phyloP scores from a whole-genome alignment of 140 eudicot species.

The Senecio squalidus region DNA sequence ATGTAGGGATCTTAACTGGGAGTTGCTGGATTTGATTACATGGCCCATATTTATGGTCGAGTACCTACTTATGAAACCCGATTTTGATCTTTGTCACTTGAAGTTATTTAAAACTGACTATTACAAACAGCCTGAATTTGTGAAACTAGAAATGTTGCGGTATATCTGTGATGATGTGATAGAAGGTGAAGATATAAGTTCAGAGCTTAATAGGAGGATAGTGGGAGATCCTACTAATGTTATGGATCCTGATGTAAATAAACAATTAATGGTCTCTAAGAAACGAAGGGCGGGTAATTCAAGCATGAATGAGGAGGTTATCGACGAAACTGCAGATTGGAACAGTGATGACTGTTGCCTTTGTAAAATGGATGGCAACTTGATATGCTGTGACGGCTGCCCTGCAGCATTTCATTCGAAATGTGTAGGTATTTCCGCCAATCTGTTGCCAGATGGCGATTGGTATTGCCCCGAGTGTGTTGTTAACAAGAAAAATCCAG shows the following conservation, averaged over 20 bases:
- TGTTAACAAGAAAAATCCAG: slow-evolving; percentile 43
- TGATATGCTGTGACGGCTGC: slow-evolving; percentile 97
- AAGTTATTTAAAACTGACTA: slow-evolving; percentile 56
- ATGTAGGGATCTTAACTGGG: slow-evolving; percentile 89
- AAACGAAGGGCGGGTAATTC: slow-evolving; percentile 47
- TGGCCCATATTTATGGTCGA: slow-evolving; percentile 93
- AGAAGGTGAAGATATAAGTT: slow-evolving; percentile 60
- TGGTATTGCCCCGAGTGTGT: slow-evolving; percentile 96
- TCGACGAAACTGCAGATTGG: slow-evolving; percentile 58
- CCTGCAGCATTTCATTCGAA: slow-evolving; percentile 91
- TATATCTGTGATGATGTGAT: slow-evolving; percentile 84
- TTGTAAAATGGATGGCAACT: slow-evolving; percentile 89
- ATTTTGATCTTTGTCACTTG: slow-evolving; percentile 48
- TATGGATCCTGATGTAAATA: slow-evolving; percentile 38
- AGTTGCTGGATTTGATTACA: slow-evolving; percentile 73
- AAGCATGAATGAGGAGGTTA: slow-evolving; percentile 49
- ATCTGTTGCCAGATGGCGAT: slow-evolving; percentile 82
- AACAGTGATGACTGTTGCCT: slow-evolving; percentile 94
- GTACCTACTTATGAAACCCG: slow-evolving; percentile 65
- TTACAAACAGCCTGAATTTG: slow-evolving; percentile 50
- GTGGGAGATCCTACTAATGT: slow-evolving; percentile 14
- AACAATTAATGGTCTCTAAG: slow-evolving; percentile 25
- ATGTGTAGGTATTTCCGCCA: slow-evolving; percentile 77
- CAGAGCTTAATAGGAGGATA: slow-evolving; percentile 65
- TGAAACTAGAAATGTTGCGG: slow-evolving; percentile 63